phyloP scores from a whole-genome alignment of 768 basidiomycete species.

The Mycena kentingensis region DNA sequence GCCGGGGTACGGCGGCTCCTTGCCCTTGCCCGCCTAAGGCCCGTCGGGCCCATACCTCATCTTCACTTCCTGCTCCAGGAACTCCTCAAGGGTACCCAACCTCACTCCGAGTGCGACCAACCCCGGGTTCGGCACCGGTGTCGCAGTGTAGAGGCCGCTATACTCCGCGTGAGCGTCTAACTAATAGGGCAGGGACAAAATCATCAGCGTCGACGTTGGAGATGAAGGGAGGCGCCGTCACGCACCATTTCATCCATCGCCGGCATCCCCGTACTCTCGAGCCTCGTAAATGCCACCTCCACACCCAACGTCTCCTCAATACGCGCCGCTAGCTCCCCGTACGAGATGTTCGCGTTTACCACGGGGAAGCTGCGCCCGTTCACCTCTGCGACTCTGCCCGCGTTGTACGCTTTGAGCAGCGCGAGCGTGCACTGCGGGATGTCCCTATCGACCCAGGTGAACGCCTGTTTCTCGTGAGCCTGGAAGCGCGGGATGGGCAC shows the following conservation, averaged over 20 bases:
- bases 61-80: background rate
- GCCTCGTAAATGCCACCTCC: conserved; percentile 4
- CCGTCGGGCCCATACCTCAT: too few relatives aligned
- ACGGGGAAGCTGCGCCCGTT: background rate
- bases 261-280: background rate
- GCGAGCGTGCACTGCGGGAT: background rate
- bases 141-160: conserved; percentile 5
- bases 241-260: conserved; percentile 12
- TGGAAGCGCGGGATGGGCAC: background rate
- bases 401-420: background rate
- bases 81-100: background rate
- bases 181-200: background rate
- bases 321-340: background rate
- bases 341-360: background rate
- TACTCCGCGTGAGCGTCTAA: conserved; percentile 10
- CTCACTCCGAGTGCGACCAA: background rate
- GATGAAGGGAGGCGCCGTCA: background rate
- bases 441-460: conserved; percentile 2
- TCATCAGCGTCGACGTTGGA: background rate
- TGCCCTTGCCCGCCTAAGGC: too few relatives aligned
- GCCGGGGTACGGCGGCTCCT: too few relatives aligned
- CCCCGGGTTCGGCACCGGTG: background rate
- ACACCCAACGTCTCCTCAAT: conserved; percentile 2
- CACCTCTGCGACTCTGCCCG: background rate
- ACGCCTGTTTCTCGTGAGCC: background rate